A percentile compares a stretch with the other conserved stretches of the same genome.
Evolutionary conservation across 2,329 filamentous ascomycete genomes (phyloP).

Genomic region (Diaporthe humulicola): DNA sequence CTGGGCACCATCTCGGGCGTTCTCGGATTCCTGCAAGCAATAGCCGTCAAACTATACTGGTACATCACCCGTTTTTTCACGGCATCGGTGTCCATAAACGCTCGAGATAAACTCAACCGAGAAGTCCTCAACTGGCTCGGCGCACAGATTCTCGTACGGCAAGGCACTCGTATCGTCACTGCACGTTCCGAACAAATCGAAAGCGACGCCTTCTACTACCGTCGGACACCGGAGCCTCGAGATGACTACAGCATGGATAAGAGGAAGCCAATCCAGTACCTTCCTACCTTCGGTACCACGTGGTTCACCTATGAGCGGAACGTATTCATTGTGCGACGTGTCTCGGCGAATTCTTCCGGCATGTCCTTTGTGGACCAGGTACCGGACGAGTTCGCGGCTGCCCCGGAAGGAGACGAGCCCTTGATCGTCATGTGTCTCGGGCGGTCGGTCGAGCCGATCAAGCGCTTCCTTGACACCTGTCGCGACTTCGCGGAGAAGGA

Average conservation of each 20-base stretch:
- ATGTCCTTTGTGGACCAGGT: slow-evolving; percentile 40
- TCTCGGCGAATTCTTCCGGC: slow-evolving; percentile 42
- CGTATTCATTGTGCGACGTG: slow-evolving; percentile 53
- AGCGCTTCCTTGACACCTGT: slow-evolving; percentile 48
- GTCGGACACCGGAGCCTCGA: slow-evolving; percentile 45
- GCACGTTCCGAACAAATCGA: slow-evolving; percentile 50
- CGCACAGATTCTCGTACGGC: slow-evolving; percentile 49
- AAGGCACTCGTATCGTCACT: slow-evolving; percentile 50
- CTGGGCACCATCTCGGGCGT: slow-evolving; percentile 51
- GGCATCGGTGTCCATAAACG: slow-evolving; percentile 52
- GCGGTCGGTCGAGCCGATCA: slow-evolving; percentile 50
- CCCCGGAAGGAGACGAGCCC: slow-evolving; percentile 53
- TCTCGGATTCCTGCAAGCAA: slow-evolving; percentile 46
- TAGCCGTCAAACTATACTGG: slow-evolving; percentile 51
- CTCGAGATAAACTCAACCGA: slow-evolving; percentile 53
- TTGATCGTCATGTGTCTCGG: slow-evolving; percentile 55
- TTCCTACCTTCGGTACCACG: slow-evolving; percentile 53
- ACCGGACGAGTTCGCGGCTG: slow-evolving; percentile 50
- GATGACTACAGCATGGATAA: slow-evolving; percentile 51
- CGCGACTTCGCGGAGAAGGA: slow-evolving; percentile 51
- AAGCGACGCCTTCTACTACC: slow-evolving; percentile 49
- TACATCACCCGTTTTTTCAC: slow-evolving; percentile 54
- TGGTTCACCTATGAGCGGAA: slow-evolving; percentile 52
- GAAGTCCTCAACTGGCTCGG: slow-evolving; percentile 56
- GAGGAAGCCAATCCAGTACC: slow-evolving; percentile 52